Conservation (phyloP, 768 basidiomycete species). For the Cantharellus anzutake region DNA sequence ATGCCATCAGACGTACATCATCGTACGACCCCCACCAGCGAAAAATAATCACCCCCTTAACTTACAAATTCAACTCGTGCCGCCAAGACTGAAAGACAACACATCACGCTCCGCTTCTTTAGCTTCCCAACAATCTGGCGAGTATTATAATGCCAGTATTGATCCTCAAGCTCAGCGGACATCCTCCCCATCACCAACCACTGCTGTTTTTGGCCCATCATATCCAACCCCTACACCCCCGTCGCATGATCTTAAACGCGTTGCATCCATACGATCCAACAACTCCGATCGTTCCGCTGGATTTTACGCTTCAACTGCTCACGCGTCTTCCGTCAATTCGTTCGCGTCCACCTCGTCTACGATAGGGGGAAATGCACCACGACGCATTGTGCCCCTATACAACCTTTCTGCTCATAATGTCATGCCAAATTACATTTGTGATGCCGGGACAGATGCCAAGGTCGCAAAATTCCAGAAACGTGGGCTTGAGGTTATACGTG, state of each 20-base stretch:
- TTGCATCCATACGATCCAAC: neutral
- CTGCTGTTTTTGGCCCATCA: no score
- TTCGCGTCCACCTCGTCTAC: constrained; percentile 22
- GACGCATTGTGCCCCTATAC: constrained; percentile 70
- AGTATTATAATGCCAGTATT: neutral
- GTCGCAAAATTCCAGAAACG: constrained; percentile 58
- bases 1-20: constrained; percentile 24
- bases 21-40: constrained; percentile 78
- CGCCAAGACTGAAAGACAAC: constrained; percentile 26
- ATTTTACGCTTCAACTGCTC: constrained; percentile 28
- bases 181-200: constrained; percentile 21
- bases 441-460: constrained; percentile 77
- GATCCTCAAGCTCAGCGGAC: constrained; percentile 11
- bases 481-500: constrained; percentile 57
- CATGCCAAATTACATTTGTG: constrained; percentile 67
- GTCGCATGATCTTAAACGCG: no score
- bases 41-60: constrained; percentile 76
- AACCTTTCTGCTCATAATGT: constrained; percentile 80
- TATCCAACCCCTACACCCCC: no score
- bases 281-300: neutral
- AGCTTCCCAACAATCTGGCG: constrained; percentile 11
- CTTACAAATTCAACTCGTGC: constrained; percentile 81
- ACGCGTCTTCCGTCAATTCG: constrained; percentile 14
- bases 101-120: constrained; percentile 23
- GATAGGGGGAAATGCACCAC: constrained; percentile 25